Base-by-base conservation (phyloP, 164 flowering plant species). In the Stephania cephalantha region DNA sequence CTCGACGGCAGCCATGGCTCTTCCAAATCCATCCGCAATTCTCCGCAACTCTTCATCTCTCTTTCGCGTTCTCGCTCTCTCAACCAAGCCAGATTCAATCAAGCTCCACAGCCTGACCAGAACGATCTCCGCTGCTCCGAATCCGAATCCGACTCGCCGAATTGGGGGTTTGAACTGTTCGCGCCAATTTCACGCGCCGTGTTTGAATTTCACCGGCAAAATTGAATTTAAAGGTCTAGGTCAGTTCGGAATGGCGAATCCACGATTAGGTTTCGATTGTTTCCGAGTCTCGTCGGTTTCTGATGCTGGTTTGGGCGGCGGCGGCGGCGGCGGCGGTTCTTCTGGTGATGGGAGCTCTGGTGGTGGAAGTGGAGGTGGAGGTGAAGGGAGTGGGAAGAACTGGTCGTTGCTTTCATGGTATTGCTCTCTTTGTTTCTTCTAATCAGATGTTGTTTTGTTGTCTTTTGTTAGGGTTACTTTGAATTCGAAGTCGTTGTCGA, bases 241-340 rank as follows among this genome's bases (percentile, higher is more conserved):
- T 72, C 55, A 20, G 25, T 68, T 73, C 22, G 71, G 64, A 79
- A 65, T 71, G 46, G 76, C 76, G 31, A 46, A 75, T 69, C 45
- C 71, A 66, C 67, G 46, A 42, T 8, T 78, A 78, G 80, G 80
- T 50, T 44, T 70, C 9, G 79, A 79, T 44, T 45, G 13, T 71
- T 77, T 79, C 72, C 84, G 85, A 44, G 71, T 87, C 71, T 85
- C 78, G 17, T 86, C 91, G 0, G 85, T 70, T 66, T 83, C 89
- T 2, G 86, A 64, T 66, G 88, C 82, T 46, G n/a, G 71, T 15
- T 3, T 18, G 25, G 69, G 75, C 9, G 86, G 88, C 17, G 74
- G 76, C 22, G 88, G 85, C 35, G 83, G 86, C 71, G 86, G 85
- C 3, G 71, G 74, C 76, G 88, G 91, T 18, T 85, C 85, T 46